A percentile compares a stretch with the other conserved stretches of the same genome.
These are phyloP conservation scores for Diutina sp. DNA, from an alignment of 1,139 yeast genomes.

Conservation along the genomic window DNA sequence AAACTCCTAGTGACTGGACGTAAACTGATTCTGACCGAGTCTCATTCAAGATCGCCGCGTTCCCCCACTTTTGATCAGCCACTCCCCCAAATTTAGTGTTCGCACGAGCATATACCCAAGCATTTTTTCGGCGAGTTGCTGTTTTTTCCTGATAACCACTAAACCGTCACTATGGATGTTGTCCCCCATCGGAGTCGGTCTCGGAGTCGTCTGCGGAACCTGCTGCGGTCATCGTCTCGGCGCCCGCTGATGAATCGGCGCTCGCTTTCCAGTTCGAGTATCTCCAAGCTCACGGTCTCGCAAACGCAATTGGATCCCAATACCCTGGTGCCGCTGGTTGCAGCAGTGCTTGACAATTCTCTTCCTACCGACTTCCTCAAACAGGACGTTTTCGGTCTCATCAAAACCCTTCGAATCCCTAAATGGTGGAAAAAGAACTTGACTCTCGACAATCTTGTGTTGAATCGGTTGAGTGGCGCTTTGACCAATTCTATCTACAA, in stretches of 20 bases:
- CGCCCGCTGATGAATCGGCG: conserved; percentile 3
- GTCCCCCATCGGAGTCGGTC: conserved; percentile 1
- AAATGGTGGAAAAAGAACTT: conserved; percentile 56
- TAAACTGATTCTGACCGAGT: too few species aligned
- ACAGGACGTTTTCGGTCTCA: conserved; percentile 59
- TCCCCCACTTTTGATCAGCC: neutral
- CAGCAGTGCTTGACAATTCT: conserved; percentile 47
- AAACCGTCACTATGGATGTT: neutral
- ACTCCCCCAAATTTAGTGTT: neutral
- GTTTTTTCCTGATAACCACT: neutral
- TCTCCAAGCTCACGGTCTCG: conserved; percentile 10
- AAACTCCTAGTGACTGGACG: too few species aligned
- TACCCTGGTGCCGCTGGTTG: conserved; percentile 22
- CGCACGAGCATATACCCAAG: neutral
- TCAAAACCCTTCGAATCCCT: conserved; percentile 53
- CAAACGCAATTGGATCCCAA: conserved; percentile 17
- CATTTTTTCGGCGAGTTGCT: neutral
- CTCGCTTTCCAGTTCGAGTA: conserved; percentile 7
- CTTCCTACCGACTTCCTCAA: conserved; percentile 77
- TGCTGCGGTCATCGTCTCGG: conserved; percentile 2
- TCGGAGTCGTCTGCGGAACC: neutral
- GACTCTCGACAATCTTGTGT: conserved; percentile 31
- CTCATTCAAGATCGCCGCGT: too few species aligned
- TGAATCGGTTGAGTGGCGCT: conserved; percentile 73
- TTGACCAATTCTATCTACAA: conserved; percentile 82